Evolutionary conservation across 495 filamentous ascomycete genomes (phyloP), one percentile per base, ranked within the genome.

Genomic region (Pyrenopolyporus hunteri): DNA sequence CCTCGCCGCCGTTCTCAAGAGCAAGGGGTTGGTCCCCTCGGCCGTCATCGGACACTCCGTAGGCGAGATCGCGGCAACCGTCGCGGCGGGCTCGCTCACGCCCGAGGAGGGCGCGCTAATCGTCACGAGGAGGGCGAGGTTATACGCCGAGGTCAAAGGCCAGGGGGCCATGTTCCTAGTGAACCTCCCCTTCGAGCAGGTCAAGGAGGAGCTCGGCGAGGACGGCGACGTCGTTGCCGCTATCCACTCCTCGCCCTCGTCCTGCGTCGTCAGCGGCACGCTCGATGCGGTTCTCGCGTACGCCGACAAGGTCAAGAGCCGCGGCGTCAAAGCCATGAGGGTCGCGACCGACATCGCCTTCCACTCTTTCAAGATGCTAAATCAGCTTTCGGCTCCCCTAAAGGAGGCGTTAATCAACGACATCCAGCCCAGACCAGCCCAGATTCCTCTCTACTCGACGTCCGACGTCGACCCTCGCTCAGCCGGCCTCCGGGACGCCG

Each of bases 1-100:
- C 2, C 36, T 87, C 7, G 78, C 84, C 0, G 71, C 80, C 16
- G 58, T 85, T 0, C 66, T 86, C 4, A 37, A 37, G 1, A 70
- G 66, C 3, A 79, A 73, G 73, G 73, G 71, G 17, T 68, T 86
- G 14, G 39, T 43, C 1, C 78, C 82, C 0, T 50, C 17, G 8
- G 68, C 69, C 6, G 66, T 69, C 0, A 61, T 72, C 3, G 76
- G 77, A 0, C 77, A 80, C 39, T 76, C 73, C 1, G 69, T 63
- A 13, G 76, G 77, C 3, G 77, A 79, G 36, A 73, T 78, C 6
- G 76, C 73, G 0, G 75, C 72, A 0, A 73, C 74, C 0, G 78
- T 77, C 53, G 69, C 74, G 11, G 53, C 57, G 4, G 74, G 71
- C 3, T 33, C 33, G 0, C 23, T 74, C 3, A 52, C 60, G 1